Base-by-base conservation (phyloP, 345 rosid species). In the Rubroshorea leprosula region DNA sequence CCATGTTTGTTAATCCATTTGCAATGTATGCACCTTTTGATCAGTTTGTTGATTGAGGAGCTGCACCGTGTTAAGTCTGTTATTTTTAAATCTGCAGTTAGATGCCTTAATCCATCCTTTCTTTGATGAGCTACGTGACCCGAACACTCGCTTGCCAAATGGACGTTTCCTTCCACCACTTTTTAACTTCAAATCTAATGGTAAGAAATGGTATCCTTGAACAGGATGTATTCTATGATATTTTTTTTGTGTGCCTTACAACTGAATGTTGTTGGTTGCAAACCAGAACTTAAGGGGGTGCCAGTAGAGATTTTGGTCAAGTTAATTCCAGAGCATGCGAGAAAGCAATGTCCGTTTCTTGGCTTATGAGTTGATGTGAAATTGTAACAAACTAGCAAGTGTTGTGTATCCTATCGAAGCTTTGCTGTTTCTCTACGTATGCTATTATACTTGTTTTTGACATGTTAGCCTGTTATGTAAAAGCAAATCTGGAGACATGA, bases 121-220 rank as follows among this genome's bases (percentile, higher is more conserved):
- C 76, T 94, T 94, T 66, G 96, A 94, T 17, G 99, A 94, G 78
- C 72, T 94, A 47, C 92, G 95, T 13, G 95, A 90, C 60, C 86
- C 78, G 1, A 87, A 76, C 27, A 68, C 89, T 6, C 82, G 89
- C 60, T 60, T 94, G 66, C 99, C 99, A 51, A 87, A 84, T 53
- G 95, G 95, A 24, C 92, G 89, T 10, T 76, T 84, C 78, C 87
- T 90, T 68, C 99, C 95, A 1, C 95, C 97, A 0, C 70, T 90
- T 21, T 85, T 94, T 71, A 87, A 87, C 78, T 90, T 90, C 35
- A 94, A 90, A 69, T 43, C 95, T 51, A 88, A 90, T 20, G 99
- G 96, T 93, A 77, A 13, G 54, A 14, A 58, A 35, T 35, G 39
- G n/a, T n/a, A 39, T 23, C n/a, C 12, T 5, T 4, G 23, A 29